Conservation (phyloP, 2,329 filamentous ascomycete species). For the Didymosphaeria variabile region DNA sequence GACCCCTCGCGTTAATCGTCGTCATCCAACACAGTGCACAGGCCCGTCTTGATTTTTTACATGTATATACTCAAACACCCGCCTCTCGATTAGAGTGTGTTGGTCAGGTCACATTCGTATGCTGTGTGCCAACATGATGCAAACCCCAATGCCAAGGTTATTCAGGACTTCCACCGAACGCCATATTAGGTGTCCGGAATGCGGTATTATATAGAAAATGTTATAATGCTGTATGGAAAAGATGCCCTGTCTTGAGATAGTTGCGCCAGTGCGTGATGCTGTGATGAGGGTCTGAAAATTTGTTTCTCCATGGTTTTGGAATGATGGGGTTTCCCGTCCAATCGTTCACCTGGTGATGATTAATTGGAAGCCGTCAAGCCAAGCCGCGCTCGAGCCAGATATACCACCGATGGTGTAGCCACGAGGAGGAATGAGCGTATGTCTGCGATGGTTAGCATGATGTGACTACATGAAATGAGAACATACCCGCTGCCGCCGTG, state of each 20-base stretch:
- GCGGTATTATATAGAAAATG: slow-evolving; percentile 4
- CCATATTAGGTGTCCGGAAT: slow-evolving; percentile 1
- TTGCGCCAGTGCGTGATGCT: background rate
- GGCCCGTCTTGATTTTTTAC: background rate
- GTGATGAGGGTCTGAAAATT: background rate
- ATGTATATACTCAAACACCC: background rate
- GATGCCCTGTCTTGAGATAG: background rate
- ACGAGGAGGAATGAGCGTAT: slow-evolving; percentile 86
- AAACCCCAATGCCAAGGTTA: background rate
- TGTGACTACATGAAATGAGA: slow-evolving; percentile 17
- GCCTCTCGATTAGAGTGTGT: background rate
- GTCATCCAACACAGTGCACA: background rate
- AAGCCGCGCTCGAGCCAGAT: slow-evolving; percentile 79
- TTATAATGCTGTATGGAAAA: background rate
- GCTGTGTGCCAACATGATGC: background rate
- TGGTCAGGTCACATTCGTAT: too few relatives aligned
- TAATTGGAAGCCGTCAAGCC: slow-evolving; percentile 86
- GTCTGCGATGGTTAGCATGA: slow-evolving; percentile 61
- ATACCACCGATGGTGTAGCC: slow-evolving; percentile 91
- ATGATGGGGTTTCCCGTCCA: background rate
- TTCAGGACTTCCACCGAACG: slow-evolving; percentile 6
- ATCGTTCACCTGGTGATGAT: slow-evolving; percentile 72
- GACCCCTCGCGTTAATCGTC: slow-evolving; percentile 1
- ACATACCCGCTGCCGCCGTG: slow-evolving; percentile 84
- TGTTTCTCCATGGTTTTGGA: background rate